Percentiles rank a stretch among this genome's conserved stretches.
Evolutionary conservation across 345 rosid species (phyloP).

Genomic region (Hypericum androsaemum): DNA sequence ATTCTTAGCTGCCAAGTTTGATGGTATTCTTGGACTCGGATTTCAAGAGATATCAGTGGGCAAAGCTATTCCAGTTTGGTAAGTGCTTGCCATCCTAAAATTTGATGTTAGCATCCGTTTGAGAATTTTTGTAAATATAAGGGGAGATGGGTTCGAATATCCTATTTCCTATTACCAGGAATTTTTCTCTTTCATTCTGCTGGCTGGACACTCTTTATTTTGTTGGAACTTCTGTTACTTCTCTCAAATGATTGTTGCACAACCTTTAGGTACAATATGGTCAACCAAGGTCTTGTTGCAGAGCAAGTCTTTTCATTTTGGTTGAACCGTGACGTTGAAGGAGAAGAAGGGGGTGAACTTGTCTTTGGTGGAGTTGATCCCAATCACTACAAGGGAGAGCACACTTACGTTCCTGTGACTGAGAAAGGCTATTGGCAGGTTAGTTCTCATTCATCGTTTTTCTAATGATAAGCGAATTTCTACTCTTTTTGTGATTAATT

Average conservation of each 20-base stretch:
- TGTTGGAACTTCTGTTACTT: background rate
- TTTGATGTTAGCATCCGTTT: background rate
- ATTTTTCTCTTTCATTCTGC: background rate
- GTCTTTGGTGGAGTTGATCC: slow-evolving; percentile 27
- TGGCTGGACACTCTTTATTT: background rate
- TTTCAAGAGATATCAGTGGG: slow-evolving; percentile 28
- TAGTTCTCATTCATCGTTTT: background rate
- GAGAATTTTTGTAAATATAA: background rate
- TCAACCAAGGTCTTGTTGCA: slow-evolving; percentile 21
- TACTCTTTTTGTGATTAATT: too few species aligned
- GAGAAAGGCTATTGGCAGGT: slow-evolving; percentile 30
- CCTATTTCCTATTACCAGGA: background rate
- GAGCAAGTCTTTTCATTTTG: slow-evolving; percentile 23
- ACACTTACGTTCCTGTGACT: slow-evolving; percentile 25
- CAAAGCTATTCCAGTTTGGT: slow-evolving; percentile 45
- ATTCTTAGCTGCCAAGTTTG: slow-evolving; percentile 33
- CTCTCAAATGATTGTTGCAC: background rate
- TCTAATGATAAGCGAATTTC: background rate
- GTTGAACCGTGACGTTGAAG: slow-evolving; percentile 23
- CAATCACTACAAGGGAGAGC: slow-evolving; percentile 25
- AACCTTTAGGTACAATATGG: slow-evolving; percentile 20
- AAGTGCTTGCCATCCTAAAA: slow-evolving; percentile 2
- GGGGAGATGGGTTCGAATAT: background rate
- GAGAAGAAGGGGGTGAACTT: slow-evolving; percentile 28
- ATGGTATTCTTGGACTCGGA: slow-evolving; percentile 40